Percentiles rank a stretch among this genome's conserved stretches.
Evolutionary conservation across 2,329 filamentous ascomycete species (phyloP).

Genomic region (Nigrograna mackinnonii): DNA sequence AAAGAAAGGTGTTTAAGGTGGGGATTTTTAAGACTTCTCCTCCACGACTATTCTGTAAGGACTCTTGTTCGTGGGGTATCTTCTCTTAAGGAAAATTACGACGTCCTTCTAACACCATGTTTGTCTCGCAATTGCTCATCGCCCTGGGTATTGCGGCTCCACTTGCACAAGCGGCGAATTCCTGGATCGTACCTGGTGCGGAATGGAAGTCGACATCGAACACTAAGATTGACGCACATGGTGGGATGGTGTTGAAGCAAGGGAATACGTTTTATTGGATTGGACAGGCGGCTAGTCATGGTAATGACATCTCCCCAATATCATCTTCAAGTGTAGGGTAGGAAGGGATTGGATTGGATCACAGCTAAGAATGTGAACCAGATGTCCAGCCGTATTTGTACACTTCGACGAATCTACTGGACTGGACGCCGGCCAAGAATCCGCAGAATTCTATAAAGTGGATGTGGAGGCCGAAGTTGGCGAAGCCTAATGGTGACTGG

Average conservation of each 20-base stretch:
- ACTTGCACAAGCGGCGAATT: constrained; percentile 13
- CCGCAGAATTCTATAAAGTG: constrained; percentile 39
- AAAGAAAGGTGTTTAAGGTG: too few species aligned
- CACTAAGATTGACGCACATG: constrained; percentile 47
- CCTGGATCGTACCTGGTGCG: constrained; percentile 46
- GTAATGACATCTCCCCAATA: constrained; percentile 9
- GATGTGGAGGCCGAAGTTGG: constrained; percentile 47
- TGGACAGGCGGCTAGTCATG: constrained; percentile 41
- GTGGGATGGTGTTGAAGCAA: constrained; percentile 41
- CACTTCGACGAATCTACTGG: constrained; percentile 44
- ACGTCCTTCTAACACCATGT: neutral
- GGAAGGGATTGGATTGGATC: too few species aligned
- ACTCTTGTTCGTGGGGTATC: too few species aligned
- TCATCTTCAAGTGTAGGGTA: neutral
- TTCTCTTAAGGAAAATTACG: too few species aligned
- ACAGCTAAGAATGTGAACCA: constrained; percentile 8
- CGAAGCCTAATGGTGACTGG: constrained; percentile 45
- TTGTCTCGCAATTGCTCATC: constrained; percentile 2
- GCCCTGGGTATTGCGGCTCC: neutral
- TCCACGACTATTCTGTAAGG: too few species aligned
- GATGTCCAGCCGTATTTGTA: constrained; percentile 44
- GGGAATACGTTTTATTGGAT: constrained; percentile 47
- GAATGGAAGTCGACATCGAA: constrained; percentile 44
- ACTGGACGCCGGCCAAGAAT: constrained; percentile 39
- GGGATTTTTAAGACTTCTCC: too few species aligned